Conservation (phyloP, 208 protist genomes). For the Trypanosoma congolense region DNA sequence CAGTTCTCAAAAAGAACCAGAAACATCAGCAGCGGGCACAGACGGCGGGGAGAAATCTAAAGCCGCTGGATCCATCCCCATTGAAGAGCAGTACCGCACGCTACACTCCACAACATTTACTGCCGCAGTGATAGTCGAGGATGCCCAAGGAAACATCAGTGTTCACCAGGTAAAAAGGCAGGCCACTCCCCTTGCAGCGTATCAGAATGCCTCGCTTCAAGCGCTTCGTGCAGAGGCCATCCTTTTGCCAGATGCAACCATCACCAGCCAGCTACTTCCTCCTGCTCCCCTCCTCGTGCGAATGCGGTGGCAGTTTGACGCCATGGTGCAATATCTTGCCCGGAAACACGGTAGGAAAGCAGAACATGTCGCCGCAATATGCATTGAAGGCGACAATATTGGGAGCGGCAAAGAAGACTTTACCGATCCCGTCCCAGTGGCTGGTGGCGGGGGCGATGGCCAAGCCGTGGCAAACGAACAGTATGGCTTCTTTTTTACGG, state of each 20-base stretch:
- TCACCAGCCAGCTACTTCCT: slow-evolving; percentile 22
- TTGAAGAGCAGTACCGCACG: slow-evolving; percentile 24
- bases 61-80: not conserved
- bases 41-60: not conserved
- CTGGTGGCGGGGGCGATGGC: not conserved
- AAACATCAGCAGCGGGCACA: not conserved
- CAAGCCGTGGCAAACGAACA: slow-evolving; percentile 4
- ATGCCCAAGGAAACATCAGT: slow-evolving; percentile 34
- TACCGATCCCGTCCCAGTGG: not conserved
- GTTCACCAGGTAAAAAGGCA: slow-evolving; percentile 42
- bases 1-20: not conserved
- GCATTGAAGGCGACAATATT: slow-evolving; percentile 20
- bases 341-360: slow-evolving; percentile 7
- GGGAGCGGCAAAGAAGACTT: not conserved
- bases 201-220: slow-evolving; percentile 40
- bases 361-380: slow-evolving; percentile 17
- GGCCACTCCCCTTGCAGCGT: slow-evolving; percentile 42
- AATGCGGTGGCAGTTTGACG: slow-evolving; percentile 81
- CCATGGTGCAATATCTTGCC: slow-evolving; percentile 49
- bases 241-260: slow-evolving; percentile 14
- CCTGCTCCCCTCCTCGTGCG: slow-evolving; percentile 53
- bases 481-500: slow-evolving; percentile 40
- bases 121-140: slow-evolving; percentile 30
- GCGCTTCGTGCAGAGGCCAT: slow-evolving; percentile 34
- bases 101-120: slow-evolving; percentile 37